Evolutionary conservation across 805 yeast genomes (phyloP), one percentile per base, ranked within the genome.

Genomic region (Pichia rugopelliculosa): DNA sequence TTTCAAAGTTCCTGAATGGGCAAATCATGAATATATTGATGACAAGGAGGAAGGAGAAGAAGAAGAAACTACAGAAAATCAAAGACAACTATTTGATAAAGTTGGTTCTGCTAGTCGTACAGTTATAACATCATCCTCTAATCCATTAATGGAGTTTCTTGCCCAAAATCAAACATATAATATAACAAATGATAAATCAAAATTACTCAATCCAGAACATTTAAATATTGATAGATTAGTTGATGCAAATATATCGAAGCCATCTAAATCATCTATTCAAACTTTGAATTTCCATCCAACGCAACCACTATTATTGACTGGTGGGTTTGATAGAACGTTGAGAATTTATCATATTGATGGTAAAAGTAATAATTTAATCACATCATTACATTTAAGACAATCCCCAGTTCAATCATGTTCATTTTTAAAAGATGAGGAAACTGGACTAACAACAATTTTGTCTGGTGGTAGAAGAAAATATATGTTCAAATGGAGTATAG

Each of bases 281-380:
- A 70, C 91, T 0, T 59, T 93, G 36, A 74, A 85, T 6, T 93
- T 93, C 76, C 99, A 93, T 64, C 87, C 86, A 10, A 69, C 75
- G 8, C 87, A 82, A 56, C 96, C 99, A 37, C 70, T 93, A 26
- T 69, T 91, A 41, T 68, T 93, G 45, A 86, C 96, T 0, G 95
- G 93, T 48, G 99, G 99, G 21, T 90, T 84, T 62, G 99, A 93
- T 64, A 75, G 87, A 55, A 84, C 96, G 0, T 63, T 93, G 46
- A 74, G 99, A 56, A 72, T 93, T 13, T 93, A 82, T 64, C 95
- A 91, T 60, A 79, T 90, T 44, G 98, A 93, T 63, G 97, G 98
- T 15, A 86, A 84, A 59, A 62, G 67, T 49, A 93, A 93, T 61
- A 79, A 79, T 50, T 68, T 91, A 36, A 95, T 90, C 27, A 84